Conservation (phyloP, 331 rosid species). For the Malus hybrid region DNA sequence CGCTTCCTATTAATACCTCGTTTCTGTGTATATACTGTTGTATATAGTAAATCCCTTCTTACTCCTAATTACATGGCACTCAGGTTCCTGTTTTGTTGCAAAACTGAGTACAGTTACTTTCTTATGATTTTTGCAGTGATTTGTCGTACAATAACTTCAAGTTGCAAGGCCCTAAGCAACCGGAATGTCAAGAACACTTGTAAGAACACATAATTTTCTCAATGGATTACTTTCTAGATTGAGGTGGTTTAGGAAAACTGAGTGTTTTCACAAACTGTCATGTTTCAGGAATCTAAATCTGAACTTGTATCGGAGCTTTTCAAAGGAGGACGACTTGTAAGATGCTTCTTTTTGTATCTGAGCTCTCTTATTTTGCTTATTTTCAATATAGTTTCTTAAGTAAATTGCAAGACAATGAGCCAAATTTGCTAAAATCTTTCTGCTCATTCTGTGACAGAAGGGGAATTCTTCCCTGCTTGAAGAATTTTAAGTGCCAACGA, state of each 20-base stretch:
- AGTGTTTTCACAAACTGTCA: slow-evolving; percentile 13
- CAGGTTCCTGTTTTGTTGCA: background rate
- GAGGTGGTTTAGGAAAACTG: background rate
- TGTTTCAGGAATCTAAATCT: slow-evolving; percentile 56
- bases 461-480: slow-evolving; percentile 46
- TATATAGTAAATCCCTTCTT: accelerated
- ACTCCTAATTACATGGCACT: background rate
- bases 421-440: slow-evolving; percentile 1
- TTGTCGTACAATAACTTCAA: slow-evolving; percentile 73
- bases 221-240: slow-evolving; percentile 1
- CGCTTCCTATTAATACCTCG: background rate
- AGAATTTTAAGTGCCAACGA: slow-evolving; percentile 44
- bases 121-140: background rate
- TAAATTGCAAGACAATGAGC: too few species aligned
- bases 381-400: background rate
- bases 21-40: too few species aligned
- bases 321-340: slow-evolving; percentile 35
- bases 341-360: slow-evolving; percentile 10
- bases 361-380: background rate
- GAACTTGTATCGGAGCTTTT: slow-evolving; percentile 62
- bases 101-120: background rate
- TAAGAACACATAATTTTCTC: slow-evolving; percentile 22
- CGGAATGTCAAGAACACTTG: slow-evolving; percentile 48
- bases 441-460: slow-evolving; percentile 25
- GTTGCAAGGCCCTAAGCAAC: slow-evolving; percentile 42